Base-by-base conservation (phyloP, 2,329 filamentous ascomycete genomes). In the Exophiala oligosperma region DNA sequence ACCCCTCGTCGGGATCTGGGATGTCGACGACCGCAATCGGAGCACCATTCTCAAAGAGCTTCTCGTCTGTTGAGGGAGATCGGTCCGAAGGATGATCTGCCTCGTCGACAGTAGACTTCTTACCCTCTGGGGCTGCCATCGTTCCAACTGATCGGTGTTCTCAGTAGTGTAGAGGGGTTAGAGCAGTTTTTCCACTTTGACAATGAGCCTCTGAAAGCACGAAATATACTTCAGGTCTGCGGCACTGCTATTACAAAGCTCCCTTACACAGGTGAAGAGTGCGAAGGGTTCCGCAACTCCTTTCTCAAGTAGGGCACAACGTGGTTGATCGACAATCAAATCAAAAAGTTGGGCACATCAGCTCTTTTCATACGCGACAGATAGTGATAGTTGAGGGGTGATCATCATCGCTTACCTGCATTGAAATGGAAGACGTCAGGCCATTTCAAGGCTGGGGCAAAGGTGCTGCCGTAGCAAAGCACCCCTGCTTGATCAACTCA, bases 1-100 rank as follows among this genome's bases (percentile, higher is more conserved):
- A 73, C 6, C 84, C 84, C 49, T 81, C 85, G 72, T 91, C 88
- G 0, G 84, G 84, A 66, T 87, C 83, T 7, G 69, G 66, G 2
- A 69, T 40, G 12, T 47, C 26, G 21, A 55, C 6, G 14, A 64
- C 29, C 17, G 26, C 49, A 12, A 60, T 62, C 2, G 58, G 62
- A 28, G 35, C 54, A 35, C 49, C 61, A 40, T 54, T 23, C 21
- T 62, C 57, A 32, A 57, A 14, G 37, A 59, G 52, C 38, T 64
- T 64, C 49, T 62, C 62, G 21, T 37, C 52, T 7, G 49, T 50
- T 17, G 56, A 59, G 23, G 48, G 59, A 21, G 51, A 52, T 23
- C 37, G 53, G n/a, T 43, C 40, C 7, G 40, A 43, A 2, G n/a
- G 40, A 7, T n/a, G 21, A n/a, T 43, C n/a, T n/a, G n/a, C 40